Evolutionary conservation across 345 rosid species (phyloP).

Genomic region (Nasturtium officinale): DNA sequence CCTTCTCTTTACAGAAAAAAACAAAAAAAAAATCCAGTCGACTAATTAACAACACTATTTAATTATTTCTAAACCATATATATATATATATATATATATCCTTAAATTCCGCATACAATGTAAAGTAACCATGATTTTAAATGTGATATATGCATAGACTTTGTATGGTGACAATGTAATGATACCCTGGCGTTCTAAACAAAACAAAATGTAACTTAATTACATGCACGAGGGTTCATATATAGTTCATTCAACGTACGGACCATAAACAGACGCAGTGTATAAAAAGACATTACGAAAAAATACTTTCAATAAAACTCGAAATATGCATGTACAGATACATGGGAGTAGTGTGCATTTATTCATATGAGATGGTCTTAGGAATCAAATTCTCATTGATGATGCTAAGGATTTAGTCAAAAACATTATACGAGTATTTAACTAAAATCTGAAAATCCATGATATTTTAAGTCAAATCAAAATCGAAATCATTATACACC

Average conservation of each 20-base stretch:
- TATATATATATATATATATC: background rate
- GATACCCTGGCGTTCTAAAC: background rate
- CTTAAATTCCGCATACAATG: background rate
- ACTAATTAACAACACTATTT: background rate
- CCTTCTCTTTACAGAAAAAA: background rate
- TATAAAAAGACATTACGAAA: background rate
- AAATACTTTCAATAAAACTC: slow-evolving; percentile 14
- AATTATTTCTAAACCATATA: background rate
- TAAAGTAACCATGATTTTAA: background rate
- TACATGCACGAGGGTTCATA: slow-evolving; percentile 9
- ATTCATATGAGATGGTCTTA: slow-evolving; percentile 37
- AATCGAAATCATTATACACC: slow-evolving; percentile 32
- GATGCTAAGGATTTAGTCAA: slow-evolving; percentile 7
- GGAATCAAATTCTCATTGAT: slow-evolving; percentile 32
- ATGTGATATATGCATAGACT: background rate
- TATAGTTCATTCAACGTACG: background rate
- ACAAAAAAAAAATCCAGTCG: background rate
- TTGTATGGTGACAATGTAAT: background rate
- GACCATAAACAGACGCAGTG: background rate
- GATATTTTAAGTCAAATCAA: slow-evolving; percentile 35
- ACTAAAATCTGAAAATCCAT: slow-evolving; percentile 37
- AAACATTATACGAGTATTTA: slow-evolving; percentile 5
- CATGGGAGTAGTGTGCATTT: slow-evolving; percentile 11
- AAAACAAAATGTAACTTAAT: background rate
- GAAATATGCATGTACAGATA: background rate